Conservation (phyloP, 2,329 filamentous ascomycete genomes). For the Sclerotinia trifoliorum region DNA sequence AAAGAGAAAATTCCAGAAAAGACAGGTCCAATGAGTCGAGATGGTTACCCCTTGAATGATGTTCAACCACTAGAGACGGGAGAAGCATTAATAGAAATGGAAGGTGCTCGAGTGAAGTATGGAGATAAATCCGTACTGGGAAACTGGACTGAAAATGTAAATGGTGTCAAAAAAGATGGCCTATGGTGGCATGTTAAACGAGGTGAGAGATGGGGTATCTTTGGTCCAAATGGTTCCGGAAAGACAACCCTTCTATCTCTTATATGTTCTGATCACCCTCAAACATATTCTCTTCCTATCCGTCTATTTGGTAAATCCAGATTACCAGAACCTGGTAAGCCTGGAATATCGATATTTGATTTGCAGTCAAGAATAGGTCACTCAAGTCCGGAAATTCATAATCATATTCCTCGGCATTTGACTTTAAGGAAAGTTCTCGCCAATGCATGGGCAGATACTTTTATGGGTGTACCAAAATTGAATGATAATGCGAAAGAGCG, state of each 20-base stretch:
- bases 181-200: constrained; percentile 79
- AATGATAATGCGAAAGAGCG: constrained; percentile 54
- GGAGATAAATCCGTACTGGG: constrained; percentile 75
- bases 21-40: constrained; percentile 22
- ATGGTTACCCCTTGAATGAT: constrained; percentile 34
- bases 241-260: constrained; percentile 94
- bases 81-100: constrained; percentile 81
- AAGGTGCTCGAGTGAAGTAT: constrained; percentile 79
- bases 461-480: constrained; percentile 67
- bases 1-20: not conserved
- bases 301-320: constrained; percentile 80
- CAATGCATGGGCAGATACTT: constrained; percentile 88
- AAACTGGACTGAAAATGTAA: constrained; percentile 66
- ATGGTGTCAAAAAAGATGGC: constrained; percentile 53
- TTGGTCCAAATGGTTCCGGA: constrained; percentile 90
- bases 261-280: constrained; percentile 92
- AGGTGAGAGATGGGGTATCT: constrained; percentile 87
- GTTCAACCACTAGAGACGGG: constrained; percentile 44
- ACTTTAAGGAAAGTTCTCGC: constrained; percentile 73
- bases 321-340: constrained; percentile 64
- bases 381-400: constrained; percentile 89
- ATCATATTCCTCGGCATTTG: constrained; percentile 80
- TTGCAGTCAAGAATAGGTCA: constrained; percentile 88
- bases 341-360: constrained; percentile 87
- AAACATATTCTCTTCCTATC: constrained; percentile 86